These are phyloP conservation scores for Euphorbia neoarborescens DNA, from an alignment of 441 rosid species.

Conservation along the genomic window DNA sequence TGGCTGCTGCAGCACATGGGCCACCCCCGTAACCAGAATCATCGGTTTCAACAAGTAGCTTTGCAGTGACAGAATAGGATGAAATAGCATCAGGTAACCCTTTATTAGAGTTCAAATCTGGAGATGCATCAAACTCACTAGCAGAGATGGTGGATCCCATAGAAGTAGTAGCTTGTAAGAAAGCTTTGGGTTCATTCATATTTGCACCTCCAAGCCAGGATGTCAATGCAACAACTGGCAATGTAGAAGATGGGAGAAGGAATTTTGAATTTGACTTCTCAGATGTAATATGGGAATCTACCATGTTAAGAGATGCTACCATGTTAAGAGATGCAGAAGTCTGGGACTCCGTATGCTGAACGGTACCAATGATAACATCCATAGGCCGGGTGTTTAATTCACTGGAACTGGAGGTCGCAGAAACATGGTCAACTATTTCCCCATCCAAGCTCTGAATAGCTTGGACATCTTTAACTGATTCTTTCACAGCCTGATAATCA, in stretches of 20 bases:
- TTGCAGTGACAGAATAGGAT: conserved; percentile 50
- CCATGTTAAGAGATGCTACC: too few relatives aligned
- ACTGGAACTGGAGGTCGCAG: conserved; percentile 49
- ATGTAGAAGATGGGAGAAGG: conserved; percentile 46
- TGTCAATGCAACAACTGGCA: conserved; percentile 74
- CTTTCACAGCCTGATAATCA: conserved; percentile 41
- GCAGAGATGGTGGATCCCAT: conserved; percentile 54
- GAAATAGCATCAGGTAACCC: conserved; percentile 43
- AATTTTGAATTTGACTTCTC: conserved; percentile 67
- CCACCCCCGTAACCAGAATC: conserved; percentile 94
- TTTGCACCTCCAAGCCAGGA: conserved; percentile 76
- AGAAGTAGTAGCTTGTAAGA: conserved; percentile 48
- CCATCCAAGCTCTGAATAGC: conserved; percentile 41
- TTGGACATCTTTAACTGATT: conserved; percentile 40
- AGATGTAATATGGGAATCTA: conserved; percentile 75
- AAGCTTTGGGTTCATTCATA: conserved; percentile 50
- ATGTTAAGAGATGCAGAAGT: conserved; percentile 64
- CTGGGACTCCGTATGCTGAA: conserved; percentile 55
- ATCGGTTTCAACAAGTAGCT: conserved; percentile 71
- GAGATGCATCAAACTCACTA: conserved; percentile 58
- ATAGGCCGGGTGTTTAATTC: conserved; percentile 39
- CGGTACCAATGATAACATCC: conserved; percentile 32
- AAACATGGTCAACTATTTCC: conserved; percentile 43
- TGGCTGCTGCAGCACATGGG: conserved; percentile 95
- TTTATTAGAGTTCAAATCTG: conserved; percentile 57